Base-by-base conservation (phyloP, 1,139 yeast species). In the Hyphopichia pseudoburtonii region DNA sequence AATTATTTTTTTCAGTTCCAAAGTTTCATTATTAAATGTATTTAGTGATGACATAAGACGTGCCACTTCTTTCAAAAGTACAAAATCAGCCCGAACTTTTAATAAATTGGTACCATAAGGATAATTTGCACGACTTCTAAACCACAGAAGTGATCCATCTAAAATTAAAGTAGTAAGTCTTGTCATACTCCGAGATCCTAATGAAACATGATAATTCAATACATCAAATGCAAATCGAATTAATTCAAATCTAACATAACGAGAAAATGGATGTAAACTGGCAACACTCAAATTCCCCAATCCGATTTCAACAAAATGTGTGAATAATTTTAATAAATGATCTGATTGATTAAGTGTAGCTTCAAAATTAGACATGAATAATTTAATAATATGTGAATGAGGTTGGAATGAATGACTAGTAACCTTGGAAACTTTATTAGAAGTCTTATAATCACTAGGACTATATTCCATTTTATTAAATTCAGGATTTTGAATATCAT, bases 71-170 rank as follows among this genome's bases (percentile, higher is more conserved):
- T 69, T 64, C 48, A 90, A 66, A 35, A 83, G 61, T 5, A 74
- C 69, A 47, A 76, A 72, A 51, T 89, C 96, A 3, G 89, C 79
- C 47, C 80, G 80, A 33, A 83, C 79, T 54, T 82, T 81, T 46
- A 87, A 63, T 32, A 77, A 70, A 56, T 90, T 88, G 10, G 90
- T 84, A 2, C 97, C 97, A 63, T 74, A 89, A 8, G 98, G 96
- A 68, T 84, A 85, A 14, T 75, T 69, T 3, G 79, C 70, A 17
- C 77, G 69, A 37, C 69, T 75, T 27, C 72, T 71, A 59, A 89
- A 92, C 96, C 97, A 90, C 4, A 84, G 70, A 36, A 92, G 69
- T 0, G 84, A 76, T 11, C 89, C 90, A 40, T 78, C 77, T 27
- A 86, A 61, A 17, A 88, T 72, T 9, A 75, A 62, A 31, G 70